Evolutionary conservation across 2,329 filamentous ascomycete species (phyloP).

Genomic region (Penicillium brasilianum): DNA sequence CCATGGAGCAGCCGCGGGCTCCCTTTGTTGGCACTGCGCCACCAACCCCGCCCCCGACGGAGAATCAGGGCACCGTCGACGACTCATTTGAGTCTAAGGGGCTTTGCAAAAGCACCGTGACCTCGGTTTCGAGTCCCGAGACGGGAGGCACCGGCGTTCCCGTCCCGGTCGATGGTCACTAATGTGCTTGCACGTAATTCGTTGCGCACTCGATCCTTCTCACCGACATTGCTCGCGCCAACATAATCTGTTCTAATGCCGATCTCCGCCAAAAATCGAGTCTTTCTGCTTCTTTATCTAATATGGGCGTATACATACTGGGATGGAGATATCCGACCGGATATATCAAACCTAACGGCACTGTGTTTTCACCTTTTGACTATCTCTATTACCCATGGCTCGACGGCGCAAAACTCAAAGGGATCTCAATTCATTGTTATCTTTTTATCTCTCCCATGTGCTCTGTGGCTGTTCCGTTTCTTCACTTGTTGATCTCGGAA

Average conservation of each 20-base stretch:
- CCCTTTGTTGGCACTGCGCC: conserved; percentile 61
- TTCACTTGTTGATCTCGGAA: conserved; percentile 14
- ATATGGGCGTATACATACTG: conserved; percentile 47
- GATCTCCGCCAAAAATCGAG: conserved; percentile 18
- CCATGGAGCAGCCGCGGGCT: conserved; percentile 49
- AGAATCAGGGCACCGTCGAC: conserved; percentile 66
- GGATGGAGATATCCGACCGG: conserved; percentile 32
- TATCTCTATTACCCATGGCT: conserved; percentile 39
- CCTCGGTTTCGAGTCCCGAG: conserved; percentile 39
- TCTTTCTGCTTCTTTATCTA: conserved; percentile 38
- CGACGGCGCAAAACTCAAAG: conserved; percentile 38
- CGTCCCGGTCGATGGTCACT: conserved; percentile 34
- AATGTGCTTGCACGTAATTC: conserved; percentile 33
- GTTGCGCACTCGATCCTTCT: conserved; percentile 27
- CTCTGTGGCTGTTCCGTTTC: conserved; percentile 10
- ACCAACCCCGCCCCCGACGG: conserved; percentile 70
- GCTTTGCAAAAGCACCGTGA: conserved; percentile 42
- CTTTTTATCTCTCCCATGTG: conserved; percentile 13
- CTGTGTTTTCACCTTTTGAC: conserved; percentile 27
- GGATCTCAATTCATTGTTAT: conserved; percentile 16
- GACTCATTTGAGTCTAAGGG: conserved; percentile 47
- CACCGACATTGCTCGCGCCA: conserved; percentile 25
- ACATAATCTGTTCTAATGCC: conserved; percentile 34
- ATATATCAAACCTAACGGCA: conserved; percentile 33
- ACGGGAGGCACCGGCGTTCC: conserved; percentile 33